phyloP scores from a whole-genome alignment of 192 early-diverging fungal species.

The Chytriomyces hyalinus region DNA sequence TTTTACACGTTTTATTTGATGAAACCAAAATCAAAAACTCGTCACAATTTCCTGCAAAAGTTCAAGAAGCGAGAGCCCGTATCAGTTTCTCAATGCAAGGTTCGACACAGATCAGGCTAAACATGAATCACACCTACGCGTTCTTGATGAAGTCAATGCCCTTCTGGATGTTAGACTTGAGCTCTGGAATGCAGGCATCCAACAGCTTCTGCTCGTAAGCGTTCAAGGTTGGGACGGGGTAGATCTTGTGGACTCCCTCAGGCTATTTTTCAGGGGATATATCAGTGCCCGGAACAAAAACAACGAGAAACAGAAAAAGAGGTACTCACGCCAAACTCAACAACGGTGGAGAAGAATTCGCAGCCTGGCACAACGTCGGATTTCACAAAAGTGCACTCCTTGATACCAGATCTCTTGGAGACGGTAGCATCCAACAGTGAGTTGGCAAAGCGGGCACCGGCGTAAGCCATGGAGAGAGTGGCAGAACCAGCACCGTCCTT shows the following conservation, averaged over 20 bases:
- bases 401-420: conserved; percentile 60
- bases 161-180: conserved; percentile 69
- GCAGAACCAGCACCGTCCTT: conserved; percentile 69
- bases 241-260: conserved; percentile 60
- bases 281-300: not conserved
- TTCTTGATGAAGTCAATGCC: conserved; percentile 79
- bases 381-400: conserved; percentile 65
- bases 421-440: conserved; percentile 59
- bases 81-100: too few relatives aligned
- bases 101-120: too few relatives aligned
- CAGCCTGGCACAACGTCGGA: conserved; percentile 52
- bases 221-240: conserved; percentile 56
- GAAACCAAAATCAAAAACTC: conserved; percentile 6
- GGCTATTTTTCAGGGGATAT: conserved; percentile 31
- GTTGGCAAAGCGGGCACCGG: conserved; percentile 64
- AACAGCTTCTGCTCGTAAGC: conserved; percentile 63
- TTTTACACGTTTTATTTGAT: not conserved
- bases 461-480: conserved; percentile 69
- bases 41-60: conserved; percentile 5
- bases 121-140: conserved; percentile 19
- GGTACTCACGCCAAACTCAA: conserved; percentile 60
- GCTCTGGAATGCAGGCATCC: conserved; percentile 59
- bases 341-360: conserved; percentile 66
- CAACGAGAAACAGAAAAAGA: not conserved
- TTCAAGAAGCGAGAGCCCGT: too few relatives aligned